Percentiles rank a stretch among this genome's conserved stretches.
phyloP scores from a whole-genome alignment of 768 basidiomycete genomes.

The Goffeauzyma gilvescens region DNA sequence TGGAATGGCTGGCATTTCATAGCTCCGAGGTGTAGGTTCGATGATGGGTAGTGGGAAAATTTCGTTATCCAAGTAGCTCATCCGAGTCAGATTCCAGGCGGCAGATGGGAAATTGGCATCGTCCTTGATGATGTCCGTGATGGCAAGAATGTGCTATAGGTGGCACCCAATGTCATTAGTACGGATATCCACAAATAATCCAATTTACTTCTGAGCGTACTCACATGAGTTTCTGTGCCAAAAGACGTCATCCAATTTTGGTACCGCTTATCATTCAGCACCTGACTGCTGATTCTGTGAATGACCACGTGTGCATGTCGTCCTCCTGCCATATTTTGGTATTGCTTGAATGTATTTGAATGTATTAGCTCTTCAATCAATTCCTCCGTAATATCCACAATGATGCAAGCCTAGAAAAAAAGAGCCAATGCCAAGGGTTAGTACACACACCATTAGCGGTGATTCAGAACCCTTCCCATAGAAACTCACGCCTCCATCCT shows the following conservation, averaged over 20 bases:
- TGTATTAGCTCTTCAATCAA: background rate
- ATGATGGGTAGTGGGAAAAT: constrained; percentile 55
- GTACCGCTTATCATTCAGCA: constrained; percentile 53
- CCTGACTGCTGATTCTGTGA: constrained; percentile 52
- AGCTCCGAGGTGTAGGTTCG: constrained; percentile 36
- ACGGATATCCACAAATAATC: no score
- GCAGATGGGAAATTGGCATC: constrained; percentile 56
- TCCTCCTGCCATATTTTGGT: background rate
- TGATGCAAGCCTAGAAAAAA: constrained; percentile 37
- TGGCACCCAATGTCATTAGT: no score
- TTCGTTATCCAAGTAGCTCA: constrained; percentile 49
- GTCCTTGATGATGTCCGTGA: constrained; percentile 44
- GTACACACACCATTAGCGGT: constrained; percentile 2
- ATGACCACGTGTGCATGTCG: constrained; percentile 33
- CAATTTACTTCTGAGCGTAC: constrained; percentile 19
- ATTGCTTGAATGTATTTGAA: constrained; percentile 5
- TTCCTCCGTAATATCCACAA: constrained; percentile 24
- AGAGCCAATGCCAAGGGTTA: constrained; percentile 35
- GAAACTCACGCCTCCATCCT: constrained; percentile 25
- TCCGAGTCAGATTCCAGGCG: constrained; percentile 50
- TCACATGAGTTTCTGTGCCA: constrained; percentile 43
- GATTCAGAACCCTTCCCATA: constrained; percentile 32
- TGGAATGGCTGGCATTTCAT: background rate
- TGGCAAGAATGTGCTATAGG: constrained; percentile 54
- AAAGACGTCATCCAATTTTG: constrained; percentile 54